Evolutionary conservation across 2,329 filamentous ascomycete species (phyloP).

Genomic region (Pyrenophora seminiperda): DNA sequence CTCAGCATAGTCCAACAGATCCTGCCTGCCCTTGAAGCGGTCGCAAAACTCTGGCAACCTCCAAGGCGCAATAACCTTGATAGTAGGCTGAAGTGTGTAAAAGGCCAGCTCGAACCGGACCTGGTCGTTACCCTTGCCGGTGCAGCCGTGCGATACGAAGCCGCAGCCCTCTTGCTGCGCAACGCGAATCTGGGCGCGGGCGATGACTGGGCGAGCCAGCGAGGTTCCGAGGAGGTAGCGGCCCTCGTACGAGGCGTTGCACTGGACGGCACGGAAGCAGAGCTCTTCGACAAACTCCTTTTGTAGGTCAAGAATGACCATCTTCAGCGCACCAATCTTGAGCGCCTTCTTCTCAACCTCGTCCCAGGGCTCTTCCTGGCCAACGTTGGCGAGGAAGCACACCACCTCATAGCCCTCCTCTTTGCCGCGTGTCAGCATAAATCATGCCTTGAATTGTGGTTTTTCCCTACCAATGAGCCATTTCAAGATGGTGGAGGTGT

Average conservation of each 20-base stretch:
- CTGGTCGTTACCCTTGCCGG: constrained; percentile 63
- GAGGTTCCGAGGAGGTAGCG: constrained; percentile 59
- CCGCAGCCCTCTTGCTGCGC: constrained; percentile 66
- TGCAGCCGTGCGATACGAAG: constrained; percentile 55
- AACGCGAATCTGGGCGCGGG: constrained; percentile 67
- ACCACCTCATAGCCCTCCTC: constrained; percentile 67
- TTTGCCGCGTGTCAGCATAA: constrained; percentile 17
- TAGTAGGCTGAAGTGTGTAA: constrained; percentile 66
- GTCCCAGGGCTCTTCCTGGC: constrained; percentile 63
- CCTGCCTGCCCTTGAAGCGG: constrained; percentile 71
- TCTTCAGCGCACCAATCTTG: constrained; percentile 70
- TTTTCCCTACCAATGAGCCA: constrained; percentile 43
- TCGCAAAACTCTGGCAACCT: constrained; percentile 71
- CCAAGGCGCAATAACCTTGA: constrained; percentile 79
- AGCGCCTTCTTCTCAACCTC: constrained; percentile 72
- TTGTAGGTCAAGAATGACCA: constrained; percentile 68
- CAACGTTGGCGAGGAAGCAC: constrained; percentile 61
- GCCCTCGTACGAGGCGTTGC: constrained; percentile 65
- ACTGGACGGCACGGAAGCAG: constrained; percentile 79
- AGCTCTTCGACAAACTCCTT: constrained; percentile 80
- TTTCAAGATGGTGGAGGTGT: constrained; percentile 58
- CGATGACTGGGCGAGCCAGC: constrained; percentile 72
- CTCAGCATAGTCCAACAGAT: constrained; percentile 73
- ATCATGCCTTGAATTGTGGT: not conserved
- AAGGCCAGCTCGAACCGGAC: constrained; percentile 69